A percentile compares a stretch with the other conserved stretches of the same genome.
phyloP scores from a whole-genome alignment of 768 basidiomycete genomes.

The Termitomyces bulborhizus region DNA sequence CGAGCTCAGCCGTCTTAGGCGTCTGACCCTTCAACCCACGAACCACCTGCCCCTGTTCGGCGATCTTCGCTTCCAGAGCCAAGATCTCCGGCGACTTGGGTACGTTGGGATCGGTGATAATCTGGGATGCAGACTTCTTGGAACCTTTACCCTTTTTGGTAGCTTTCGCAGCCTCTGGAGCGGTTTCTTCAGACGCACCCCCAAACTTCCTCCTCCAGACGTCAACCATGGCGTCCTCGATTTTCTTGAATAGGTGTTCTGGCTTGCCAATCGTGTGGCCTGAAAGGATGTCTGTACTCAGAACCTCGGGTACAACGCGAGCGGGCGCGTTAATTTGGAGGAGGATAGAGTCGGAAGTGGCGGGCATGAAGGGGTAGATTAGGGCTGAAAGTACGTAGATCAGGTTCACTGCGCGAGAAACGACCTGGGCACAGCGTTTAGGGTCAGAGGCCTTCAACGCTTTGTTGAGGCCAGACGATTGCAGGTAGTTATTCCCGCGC shows the following conservation, averaged over 20 bases:
- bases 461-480: slow-evolving; percentile 87
- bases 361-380: slow-evolving; percentile 95
- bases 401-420: slow-evolving; percentile 86
- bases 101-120: slow-evolving; percentile 31
- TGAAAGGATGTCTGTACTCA: slow-evolving; percentile 77
- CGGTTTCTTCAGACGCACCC: slow-evolving; percentile 37
- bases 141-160: slow-evolving; percentile 52
- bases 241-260: slow-evolving; percentile 88
- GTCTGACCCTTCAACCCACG: slow-evolving; percentile 61
- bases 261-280: slow-evolving; percentile 85
- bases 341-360: slow-evolving; percentile 76
- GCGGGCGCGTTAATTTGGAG: slow-evolving; percentile 86
- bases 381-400: slow-evolving; percentile 86
- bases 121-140: slow-evolving; percentile 39
- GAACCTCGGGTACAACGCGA: slow-evolving; percentile 65
- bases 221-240: slow-evolving; percentile 86
- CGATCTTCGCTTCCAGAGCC: slow-evolving; percentile 68
- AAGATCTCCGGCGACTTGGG: slow-evolving; percentile 71
- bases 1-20: slow-evolving; percentile 54
- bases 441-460: slow-evolving; percentile 78
- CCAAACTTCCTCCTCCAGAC: slow-evolving; percentile 78
- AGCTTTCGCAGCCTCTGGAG: slow-evolving; percentile 34
- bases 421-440: slow-evolving; percentile 81
- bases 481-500: slow-evolving; percentile 91
- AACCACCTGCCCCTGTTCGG: slow-evolving; percentile 71